A percentile compares a stretch with the other conserved stretches of the same genome.
Evolutionary conservation across 1,139 yeast species (phyloP).

Genomic region (Sugiyamaella novakii): DNA sequence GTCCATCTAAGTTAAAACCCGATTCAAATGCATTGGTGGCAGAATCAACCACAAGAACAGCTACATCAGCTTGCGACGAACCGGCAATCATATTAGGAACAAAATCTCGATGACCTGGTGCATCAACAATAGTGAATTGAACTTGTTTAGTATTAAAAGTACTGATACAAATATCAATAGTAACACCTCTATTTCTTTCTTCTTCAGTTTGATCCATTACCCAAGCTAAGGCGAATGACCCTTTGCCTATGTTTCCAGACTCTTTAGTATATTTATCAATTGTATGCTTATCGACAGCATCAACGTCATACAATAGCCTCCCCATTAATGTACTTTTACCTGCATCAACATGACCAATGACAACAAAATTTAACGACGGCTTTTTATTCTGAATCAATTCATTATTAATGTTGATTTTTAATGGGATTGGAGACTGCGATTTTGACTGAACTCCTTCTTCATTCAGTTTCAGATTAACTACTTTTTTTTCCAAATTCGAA

Average conservation of each 20-base stretch:
- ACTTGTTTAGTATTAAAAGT: constrained; percentile 68
- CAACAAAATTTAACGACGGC: constrained; percentile 34
- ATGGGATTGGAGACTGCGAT: constrained; percentile 1
- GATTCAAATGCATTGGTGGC: constrained; percentile 85
- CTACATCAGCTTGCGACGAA: constrained; percentile 78
- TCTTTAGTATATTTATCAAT: constrained; percentile 78
- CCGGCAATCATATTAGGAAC: constrained; percentile 99
- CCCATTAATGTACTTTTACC: constrained; percentile 98
- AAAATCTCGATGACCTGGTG: constrained; percentile 97
- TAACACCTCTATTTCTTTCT: constrained; percentile 83
- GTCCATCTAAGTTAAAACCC: constrained; percentile 86
- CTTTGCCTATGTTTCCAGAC: constrained; percentile 80
- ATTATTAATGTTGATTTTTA: constrained; percentile 25
- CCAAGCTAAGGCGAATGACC: constrained; percentile 97
- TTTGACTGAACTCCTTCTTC: not conserved
- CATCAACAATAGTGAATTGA: constrained; percentile 86
- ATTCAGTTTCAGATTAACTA: constrained; percentile 13
- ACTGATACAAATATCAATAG: constrained; percentile 89
- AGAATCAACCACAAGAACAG: constrained; percentile 75
- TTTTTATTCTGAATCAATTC: constrained; percentile 26
- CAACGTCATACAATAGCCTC: constrained; percentile 74
- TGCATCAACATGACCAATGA: constrained; percentile 93
- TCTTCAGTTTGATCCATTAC: constrained; percentile 93
- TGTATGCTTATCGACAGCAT: constrained; percentile 76
- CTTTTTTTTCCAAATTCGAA: constrained; percentile 19